Evolutionary conservation across 441 rosid genomes (phyloP), one percentile per base, ranked within the genome.

Genomic region (Erodium chrysanthum): DNA sequence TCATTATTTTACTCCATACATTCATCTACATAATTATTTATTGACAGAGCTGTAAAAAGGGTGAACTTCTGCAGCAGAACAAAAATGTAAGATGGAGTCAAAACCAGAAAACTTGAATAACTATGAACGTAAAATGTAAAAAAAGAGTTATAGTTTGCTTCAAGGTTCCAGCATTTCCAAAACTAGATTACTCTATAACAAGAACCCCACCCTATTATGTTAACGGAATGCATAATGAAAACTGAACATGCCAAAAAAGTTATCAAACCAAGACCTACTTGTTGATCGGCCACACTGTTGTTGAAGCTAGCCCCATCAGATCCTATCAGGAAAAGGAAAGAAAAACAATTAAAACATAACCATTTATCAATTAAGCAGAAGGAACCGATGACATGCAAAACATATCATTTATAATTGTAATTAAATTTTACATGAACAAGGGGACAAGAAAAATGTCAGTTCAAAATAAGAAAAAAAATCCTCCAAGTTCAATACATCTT

Each of bases 221-320:
- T 54, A 54, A 18, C 11, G 20, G 61, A 18, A 54, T 20, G 27
- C 25, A 54, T 3, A 18, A 54, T 54, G 61, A 37, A 6, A 17
- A 20, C 11, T 61, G 0, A 9, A 66, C 14, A 15, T 50, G 62
- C 69, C 15, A 58, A 60, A 14, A 60, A 11, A 10, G 9, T 64
- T 50, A 62, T 42, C 70, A 74, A 73, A 73, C 35, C 29, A 20
- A 78, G 82, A 83, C 93, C 54, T 75, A 91, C 99, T 82, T 91
- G 91, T 79, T 94, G 89, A 75, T 86, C 99, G 71, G 94, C 94
- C 44, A 95, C 97, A 68, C 95, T 91, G 80, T 58, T 85, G 78
- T 95, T 95, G 86, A 95, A 95, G 91, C 81, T 89, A 75, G 83
- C 90, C 75, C 75, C 83, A 75, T 88, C 97, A 21, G 90, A 77